A percentile compares a stretch with the other conserved stretches of the same genome.
Conservation (phyloP, 1,139 yeast genomes). For the Pichia sp. region DNA sequence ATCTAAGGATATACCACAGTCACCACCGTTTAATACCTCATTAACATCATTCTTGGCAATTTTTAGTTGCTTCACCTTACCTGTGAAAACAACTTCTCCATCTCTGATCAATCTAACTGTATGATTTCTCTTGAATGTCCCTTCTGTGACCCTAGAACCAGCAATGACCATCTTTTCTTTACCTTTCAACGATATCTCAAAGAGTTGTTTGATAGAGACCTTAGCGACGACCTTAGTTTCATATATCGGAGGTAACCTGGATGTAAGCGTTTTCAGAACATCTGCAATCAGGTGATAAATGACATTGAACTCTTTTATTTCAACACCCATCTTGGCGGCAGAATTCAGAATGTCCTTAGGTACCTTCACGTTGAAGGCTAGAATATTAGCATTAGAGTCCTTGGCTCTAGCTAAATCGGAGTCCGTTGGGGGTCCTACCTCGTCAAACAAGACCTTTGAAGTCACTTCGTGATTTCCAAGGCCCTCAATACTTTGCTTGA, state of each 20-base stretch:
- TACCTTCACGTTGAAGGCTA: constrained; percentile 70
- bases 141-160: constrained; percentile 79
- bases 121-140: constrained; percentile 54
- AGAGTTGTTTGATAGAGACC: constrained; percentile 63
- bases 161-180: constrained; percentile 60
- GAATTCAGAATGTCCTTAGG: constrained; percentile 57
- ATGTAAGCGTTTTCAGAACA: constrained; percentile 60
- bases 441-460: constrained; percentile 59
- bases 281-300: constrained; percentile 85
- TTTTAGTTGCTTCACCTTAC: constrained; percentile 67
- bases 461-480: constrained; percentile 82
- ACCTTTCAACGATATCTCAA: constrained; percentile 50
- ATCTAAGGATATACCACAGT: constrained; percentile 80
- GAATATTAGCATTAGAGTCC: constrained; percentile 61
- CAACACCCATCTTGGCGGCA: constrained; percentile 57
- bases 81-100: constrained; percentile 49
- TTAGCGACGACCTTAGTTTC: constrained; percentile 66
- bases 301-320: constrained; percentile 61
- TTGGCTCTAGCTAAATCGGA: constrained; percentile 78
- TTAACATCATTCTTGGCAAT: constrained; percentile 75
- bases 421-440: constrained; percentile 83
- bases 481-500: constrained; percentile 64
- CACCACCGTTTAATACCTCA: constrained; percentile 78
- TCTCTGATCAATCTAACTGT: constrained; percentile 58
- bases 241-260: constrained; percentile 56